Evolutionary conservation across 768 basidiomycete genomes (phyloP).

Genomic region (Suillus hirtellus): DNA sequence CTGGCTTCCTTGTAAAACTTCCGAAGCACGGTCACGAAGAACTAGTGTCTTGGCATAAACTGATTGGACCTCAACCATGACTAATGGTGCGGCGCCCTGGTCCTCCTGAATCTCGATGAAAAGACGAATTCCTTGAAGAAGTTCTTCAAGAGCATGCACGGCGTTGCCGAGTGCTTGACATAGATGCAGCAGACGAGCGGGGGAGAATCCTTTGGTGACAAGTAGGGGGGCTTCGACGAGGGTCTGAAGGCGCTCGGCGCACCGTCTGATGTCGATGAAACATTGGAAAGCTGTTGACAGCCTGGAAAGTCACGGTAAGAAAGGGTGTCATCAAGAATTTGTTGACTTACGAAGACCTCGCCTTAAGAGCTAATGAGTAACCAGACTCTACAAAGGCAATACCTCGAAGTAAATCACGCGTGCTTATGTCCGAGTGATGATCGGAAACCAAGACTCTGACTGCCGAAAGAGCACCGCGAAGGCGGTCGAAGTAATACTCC

Average conservation of each 20-base stretch:
- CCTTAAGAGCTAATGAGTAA: conserved; percentile 63
- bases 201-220: conserved; percentile 9
- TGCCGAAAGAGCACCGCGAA: conserved; percentile 63
- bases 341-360: conserved; percentile 62
- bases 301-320: conserved; percentile 20
- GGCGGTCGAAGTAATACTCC: conserved; percentile 65
- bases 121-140: conserved; percentile 33
- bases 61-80: conserved; percentile 30
- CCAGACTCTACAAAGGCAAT: conserved; percentile 77
- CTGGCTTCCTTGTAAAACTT: conserved; percentile 23
- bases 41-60: conserved; percentile 25
- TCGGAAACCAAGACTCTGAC: conserved; percentile 59
- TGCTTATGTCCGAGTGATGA: conserved; percentile 82
- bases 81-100: conserved; percentile 17
- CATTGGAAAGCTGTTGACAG: conserved; percentile 23
- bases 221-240: conserved; percentile 24
- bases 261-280: conserved; percentile 18
- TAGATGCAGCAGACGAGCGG: conserved; percentile 15
- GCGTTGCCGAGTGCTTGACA: conserved; percentile 19
- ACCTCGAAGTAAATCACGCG: conserved; percentile 85
- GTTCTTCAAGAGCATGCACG: conserved; percentile 39
- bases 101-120: conserved; percentile 36
- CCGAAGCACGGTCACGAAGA: conserved; percentile 31
- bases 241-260: conserved; percentile 20
- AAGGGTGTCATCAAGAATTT: conserved; percentile 5